Base-by-base conservation (phyloP, 768 basidiomycete species). In the Saitozyma podzolica region DNA sequence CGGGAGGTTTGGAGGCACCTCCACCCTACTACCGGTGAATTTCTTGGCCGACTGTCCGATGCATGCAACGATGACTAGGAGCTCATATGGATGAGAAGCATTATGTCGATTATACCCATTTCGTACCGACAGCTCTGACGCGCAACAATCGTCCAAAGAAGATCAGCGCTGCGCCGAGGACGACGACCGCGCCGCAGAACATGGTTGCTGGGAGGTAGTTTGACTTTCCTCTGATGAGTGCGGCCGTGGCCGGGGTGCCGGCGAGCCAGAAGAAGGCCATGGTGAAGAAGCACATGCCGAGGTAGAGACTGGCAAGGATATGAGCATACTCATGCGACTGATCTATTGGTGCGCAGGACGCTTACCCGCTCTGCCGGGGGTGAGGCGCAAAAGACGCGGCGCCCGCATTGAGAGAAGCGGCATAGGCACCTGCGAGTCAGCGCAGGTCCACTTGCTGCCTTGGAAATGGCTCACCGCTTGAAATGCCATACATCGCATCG, bases 181-280 rank as follows among this genome's bases (percentile, higher is more conserved):
- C 8, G 11, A 70, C 58, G 6, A 64, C 56, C 8, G 51, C 37
- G 37, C 66, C 69, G 47, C 61, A 65, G 52, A 67, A 70, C 17
- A 70, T 65, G 10, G 66, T 65, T 29, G 63, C 66, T 8, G 56
- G 50, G 43, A 70, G 59, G 48, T 70, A 70, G 29, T 65, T 58
- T 8, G 55, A 52, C 40, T 61, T 56, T 8, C 63, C 66, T 20
- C 50, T 49, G 29, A 70, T 70, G 19, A 70, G 49, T 6, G 63
- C 62, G 8, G 69, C 69, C 45, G 64, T 65, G n/a, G 57, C 54
- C 7, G 69, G 69, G 13, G 59, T 60, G 1, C 66, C 66, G 5
- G 66, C 54, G 4, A 67, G 51, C 66, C 66, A 68, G 63, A 70
- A 70, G 63, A 66, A 70, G 3, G 69, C 64, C 9, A 60, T 70